A percentile compares a stretch with the other conserved stretches of the same genome.
Evolutionary conservation across 2,329 filamentous ascomycete genomes (phyloP).

Genomic region (Plectosphaerella sp.): DNA sequence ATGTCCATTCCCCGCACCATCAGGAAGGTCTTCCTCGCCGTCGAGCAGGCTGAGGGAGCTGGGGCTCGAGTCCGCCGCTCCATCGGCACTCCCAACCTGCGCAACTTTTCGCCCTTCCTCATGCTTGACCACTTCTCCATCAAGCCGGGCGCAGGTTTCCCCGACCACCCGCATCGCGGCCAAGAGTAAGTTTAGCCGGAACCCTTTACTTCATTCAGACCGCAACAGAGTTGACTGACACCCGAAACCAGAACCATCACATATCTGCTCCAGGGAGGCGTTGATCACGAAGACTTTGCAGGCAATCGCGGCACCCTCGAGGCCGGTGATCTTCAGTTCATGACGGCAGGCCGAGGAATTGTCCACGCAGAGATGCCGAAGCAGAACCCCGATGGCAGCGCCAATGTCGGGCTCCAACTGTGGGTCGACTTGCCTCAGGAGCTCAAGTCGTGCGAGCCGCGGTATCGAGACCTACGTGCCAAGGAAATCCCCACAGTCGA

Average conservation of each 20-base stretch:
- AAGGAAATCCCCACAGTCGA: conserved; percentile 74
- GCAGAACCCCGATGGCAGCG: conserved; percentile 67
- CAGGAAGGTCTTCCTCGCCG: conserved; percentile 75
- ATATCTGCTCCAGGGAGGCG: conserved; percentile 78
- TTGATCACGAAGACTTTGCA: conserved; percentile 91
- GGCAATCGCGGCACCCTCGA: conserved; percentile 81
- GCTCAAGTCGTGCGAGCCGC: conserved; percentile 83
- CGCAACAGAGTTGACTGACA: neutral
- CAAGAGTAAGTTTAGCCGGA: conserved; percentile 50
- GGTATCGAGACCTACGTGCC: conserved; percentile 81
- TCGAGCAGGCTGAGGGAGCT: conserved; percentile 82
- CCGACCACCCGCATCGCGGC: conserved; percentile 79
- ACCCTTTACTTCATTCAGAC: no score
- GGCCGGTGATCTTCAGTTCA: conserved; percentile 91
- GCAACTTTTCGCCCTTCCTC: conserved; percentile 86
- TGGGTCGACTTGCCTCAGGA: conserved; percentile 87
- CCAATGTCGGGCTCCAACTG: conserved; percentile 85
- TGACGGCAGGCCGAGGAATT: conserved; percentile 90
- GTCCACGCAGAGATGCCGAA: conserved; percentile 95
- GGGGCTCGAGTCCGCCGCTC: conserved; percentile 84
- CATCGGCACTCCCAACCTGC: conserved; percentile 77
- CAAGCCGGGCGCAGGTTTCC: conserved; percentile 78
- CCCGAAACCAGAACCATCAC: conserved; percentile 56
- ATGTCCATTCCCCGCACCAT: conserved; percentile 73
- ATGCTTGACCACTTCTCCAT: conserved; percentile 95